Evolutionary conservation across 2,329 filamentous ascomycete genomes (phyloP).

Genomic region (Emericellopsis atlantica): DNA sequence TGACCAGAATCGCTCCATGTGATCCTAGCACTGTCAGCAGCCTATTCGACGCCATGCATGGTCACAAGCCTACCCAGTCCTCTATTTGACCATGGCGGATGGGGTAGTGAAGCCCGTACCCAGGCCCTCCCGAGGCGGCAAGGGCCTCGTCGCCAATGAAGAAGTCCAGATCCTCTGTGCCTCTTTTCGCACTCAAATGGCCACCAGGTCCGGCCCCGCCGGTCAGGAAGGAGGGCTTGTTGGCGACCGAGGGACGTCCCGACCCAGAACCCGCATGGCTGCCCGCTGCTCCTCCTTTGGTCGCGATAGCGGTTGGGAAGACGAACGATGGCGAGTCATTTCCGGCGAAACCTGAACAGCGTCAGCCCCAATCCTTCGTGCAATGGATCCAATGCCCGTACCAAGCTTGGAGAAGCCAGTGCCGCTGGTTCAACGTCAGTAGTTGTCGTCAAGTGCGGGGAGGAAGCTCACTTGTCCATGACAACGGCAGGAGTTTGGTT

Average conservation of each 20-base stretch:
- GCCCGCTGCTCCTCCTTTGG: conserved; percentile 61
- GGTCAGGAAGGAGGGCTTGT: conserved; percentile 91
- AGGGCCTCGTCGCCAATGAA: conserved; percentile 98
- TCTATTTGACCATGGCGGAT: conserved; percentile 97
- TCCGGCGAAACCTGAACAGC: conserved; percentile 74
- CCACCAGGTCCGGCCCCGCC: conserved; percentile 75
- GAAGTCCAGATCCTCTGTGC: conserved; percentile 95
- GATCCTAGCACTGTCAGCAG: conserved; percentile 48
- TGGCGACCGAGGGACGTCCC: conserved; percentile 78
- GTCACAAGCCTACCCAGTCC: conserved; percentile 64
- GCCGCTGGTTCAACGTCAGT: conserved; percentile 53
- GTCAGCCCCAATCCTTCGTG: neutral
- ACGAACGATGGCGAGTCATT: conserved; percentile 99
- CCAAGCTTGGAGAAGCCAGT: conserved; percentile 99
- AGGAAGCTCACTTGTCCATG: conserved; percentile 95
- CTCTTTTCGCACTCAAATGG: conserved; percentile 81
- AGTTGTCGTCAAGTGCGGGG: conserved; percentile 13
- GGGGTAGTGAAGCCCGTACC: conserved; percentile 94
- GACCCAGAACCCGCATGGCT: conserved; percentile 67
- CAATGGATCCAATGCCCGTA: conserved; percentile 28
- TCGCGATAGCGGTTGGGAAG: conserved; percentile 96
- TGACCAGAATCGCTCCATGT: conserved; percentile 99
- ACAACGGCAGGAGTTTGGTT: conserved; percentile 99
- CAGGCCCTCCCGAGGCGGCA: conserved; percentile 69
- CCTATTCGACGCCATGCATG: neutral